Evolutionary conservation across 2,329 filamentous ascomycete species (phyloP), one percentile per base, ranked within the genome.

Genomic region (Pseudopithomyces maydicus): DNA sequence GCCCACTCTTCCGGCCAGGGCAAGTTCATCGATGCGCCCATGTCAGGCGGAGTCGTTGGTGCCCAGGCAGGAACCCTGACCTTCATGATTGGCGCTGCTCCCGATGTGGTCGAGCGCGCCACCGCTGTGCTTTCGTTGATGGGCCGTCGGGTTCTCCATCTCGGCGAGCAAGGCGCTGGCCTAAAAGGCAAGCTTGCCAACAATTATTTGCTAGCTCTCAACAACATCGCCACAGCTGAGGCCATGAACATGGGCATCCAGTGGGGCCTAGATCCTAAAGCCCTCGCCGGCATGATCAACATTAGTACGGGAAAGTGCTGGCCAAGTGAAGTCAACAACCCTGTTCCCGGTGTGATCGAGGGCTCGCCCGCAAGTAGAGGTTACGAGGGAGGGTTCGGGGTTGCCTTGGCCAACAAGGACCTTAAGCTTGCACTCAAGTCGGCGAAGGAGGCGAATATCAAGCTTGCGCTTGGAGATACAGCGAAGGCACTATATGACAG

Each of bases 241-340:
- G 86, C 85, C 6, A 88, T 89, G 85, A 87, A 86, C 58, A 81
- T 89, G 71, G 86, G 85, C 4, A 80, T 88, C 36, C 79, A 81
- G 48, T 88, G 84, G 83, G 86, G 86, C 1, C 78, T 88, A 8
- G 82, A 88, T 54, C 81, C 85, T 1, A 85, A 84, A 57, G 88
- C 87, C 7, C 83, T 99, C 1, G 90, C 91, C 0, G 87, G 88
- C 50, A 87, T 99, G 76, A 91, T 99, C 80, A 98, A 97, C 74
- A 90, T 90, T 3, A 95, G 91, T 66, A 97, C 94, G 0, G 95
- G 95, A n/a, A 86, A 84, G 63, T 98, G 93, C 82, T 99, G 95
- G 95, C 92, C 94, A 1, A 95, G 89, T 68, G 93, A 97, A 78
- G 82, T 96, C 60, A 99, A 99, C 78, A 98, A 98, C 73, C 95